phyloP scores from a whole-genome alignment of 352 stramenopile genomes.

The Pythium plurisporium region DNA sequence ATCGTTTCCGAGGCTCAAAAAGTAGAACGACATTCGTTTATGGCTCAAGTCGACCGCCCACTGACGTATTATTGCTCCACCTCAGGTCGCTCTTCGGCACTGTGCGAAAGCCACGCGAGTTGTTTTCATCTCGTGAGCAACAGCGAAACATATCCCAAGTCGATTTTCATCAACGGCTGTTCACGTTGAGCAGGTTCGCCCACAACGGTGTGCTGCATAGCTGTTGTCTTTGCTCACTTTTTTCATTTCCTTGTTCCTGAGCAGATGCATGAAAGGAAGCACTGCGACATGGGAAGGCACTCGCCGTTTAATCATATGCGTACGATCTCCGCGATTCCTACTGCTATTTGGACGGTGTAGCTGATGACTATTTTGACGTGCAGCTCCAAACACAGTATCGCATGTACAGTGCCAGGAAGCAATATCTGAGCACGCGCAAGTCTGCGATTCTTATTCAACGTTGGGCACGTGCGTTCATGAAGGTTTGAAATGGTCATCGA shows the following conservation, averaged over 20 bases:
- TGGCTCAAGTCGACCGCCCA: background rate
- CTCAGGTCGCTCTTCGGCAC: conserved; percentile 61
- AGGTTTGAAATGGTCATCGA: conserved; percentile 23
- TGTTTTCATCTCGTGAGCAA: conserved; percentile 67
- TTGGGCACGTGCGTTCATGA: conserved; percentile 44
- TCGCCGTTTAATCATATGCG: conserved; percentile 56
- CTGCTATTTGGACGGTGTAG: background rate
- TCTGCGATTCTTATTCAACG: conserved; percentile 51
- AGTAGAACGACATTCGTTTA: conserved; percentile 26
- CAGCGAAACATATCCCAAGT: conserved; percentile 69
- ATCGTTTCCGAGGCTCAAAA: conserved; percentile 75
- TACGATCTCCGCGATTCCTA: conserved; percentile 15
- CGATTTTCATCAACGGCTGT: conserved; percentile 71
- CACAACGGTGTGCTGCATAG: too few relatives aligned
- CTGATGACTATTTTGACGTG: background rate
- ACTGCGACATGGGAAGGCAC: conserved; percentile 64
- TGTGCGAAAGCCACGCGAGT: conserved; percentile 66
- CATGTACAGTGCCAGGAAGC: conserved; percentile 59
- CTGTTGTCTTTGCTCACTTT: too few relatives aligned
- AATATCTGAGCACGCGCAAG: conserved; percentile 30
- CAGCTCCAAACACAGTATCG: conserved; percentile 73
- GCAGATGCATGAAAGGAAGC: conserved; percentile 48
- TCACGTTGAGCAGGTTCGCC: conserved; percentile 57
- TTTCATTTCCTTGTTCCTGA: background rate
- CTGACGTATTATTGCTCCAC: background rate